These are phyloP conservation scores for Entamoeba invadens DNA, from an alignment of 208 protist species.

Conservation along the genomic window DNA sequence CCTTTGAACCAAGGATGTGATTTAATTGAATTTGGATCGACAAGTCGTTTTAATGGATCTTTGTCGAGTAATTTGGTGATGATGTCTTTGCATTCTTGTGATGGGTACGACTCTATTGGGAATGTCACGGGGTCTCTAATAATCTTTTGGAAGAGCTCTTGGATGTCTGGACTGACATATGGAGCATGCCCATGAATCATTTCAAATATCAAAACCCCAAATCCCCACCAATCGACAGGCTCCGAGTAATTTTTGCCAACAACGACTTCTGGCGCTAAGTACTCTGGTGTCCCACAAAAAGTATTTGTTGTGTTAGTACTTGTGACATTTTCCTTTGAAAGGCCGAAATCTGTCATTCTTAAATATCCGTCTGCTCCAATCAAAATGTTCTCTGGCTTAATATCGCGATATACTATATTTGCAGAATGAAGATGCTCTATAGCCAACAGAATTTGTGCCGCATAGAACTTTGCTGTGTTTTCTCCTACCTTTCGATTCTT, in stretches of 20 bases:
- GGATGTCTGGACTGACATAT: constrained; percentile 61
- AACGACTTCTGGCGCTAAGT: constrained; percentile 70
- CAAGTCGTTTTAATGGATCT: constrained; percentile 14
- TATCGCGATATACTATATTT: constrained; percentile 26
- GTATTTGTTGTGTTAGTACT: constrained; percentile 2
- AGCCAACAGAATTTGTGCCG: constrained; percentile 43
- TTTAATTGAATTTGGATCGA: constrained; percentile 56
- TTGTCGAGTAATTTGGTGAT: background rate
- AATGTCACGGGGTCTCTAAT: constrained; percentile 54
- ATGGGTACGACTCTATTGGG: constrained; percentile 26
- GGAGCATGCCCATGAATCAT: constrained; percentile 59
- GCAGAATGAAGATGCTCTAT: constrained; percentile 43
- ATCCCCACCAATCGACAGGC: constrained; percentile 82
- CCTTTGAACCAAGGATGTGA: constrained; percentile 74
- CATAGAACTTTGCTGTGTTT: constrained; percentile 32
- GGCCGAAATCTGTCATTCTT: constrained; percentile 27
- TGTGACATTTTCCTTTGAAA: constrained; percentile 7
- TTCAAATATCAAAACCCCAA: constrained; percentile 74
- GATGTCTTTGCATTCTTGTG: background rate
- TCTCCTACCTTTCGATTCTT: constrained; percentile 11
- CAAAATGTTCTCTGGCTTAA: constrained; percentile 32
- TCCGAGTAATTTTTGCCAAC: constrained; percentile 67
- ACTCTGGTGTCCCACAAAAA: constrained; percentile 36
- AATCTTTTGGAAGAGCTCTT: constrained; percentile 69
- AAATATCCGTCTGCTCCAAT: constrained; percentile 17